Percentiles rank a stretch among this genome's conserved stretches.
Evolutionary conservation across 2,329 filamentous ascomycete genomes (phyloP).

Genomic region (Verticillium tricorpus): DNA sequence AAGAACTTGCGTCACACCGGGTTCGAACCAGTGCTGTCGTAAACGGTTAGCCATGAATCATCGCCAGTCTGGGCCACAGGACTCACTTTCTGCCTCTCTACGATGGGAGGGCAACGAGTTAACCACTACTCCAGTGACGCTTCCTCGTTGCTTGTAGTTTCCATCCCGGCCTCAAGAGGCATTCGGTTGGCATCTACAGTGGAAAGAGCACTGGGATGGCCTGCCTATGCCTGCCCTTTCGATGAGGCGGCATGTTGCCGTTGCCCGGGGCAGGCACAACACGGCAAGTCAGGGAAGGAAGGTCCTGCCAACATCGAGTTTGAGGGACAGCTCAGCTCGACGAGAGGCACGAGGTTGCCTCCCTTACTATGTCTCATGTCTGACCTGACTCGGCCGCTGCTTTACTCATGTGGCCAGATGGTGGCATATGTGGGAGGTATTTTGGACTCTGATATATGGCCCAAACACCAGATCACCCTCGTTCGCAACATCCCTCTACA

Average conservation of each 20-base stretch:
- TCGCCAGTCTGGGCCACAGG: background rate
- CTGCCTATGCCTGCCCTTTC: background rate
- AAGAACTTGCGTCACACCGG: constrained; percentile 8
- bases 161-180: background rate
- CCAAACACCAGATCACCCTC: no score
- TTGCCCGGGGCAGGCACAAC: background rate
- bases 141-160: background rate
- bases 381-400: no score
- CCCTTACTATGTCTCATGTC: no score
- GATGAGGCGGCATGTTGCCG: background rate
- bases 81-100: constrained; percentile 7
- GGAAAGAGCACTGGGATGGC: background rate
- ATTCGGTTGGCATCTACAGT: background rate
- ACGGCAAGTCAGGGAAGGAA: no score
- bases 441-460: no score
- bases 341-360: no score
- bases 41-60: background rate
- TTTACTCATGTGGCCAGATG: no score
- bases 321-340: no score
- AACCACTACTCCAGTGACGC: constrained; percentile 11
- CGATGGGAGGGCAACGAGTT: constrained; percentile 12
- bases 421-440: no score
- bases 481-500: no score
- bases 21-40: constrained; percentile 10
- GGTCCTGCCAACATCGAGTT: no score